Conservation (phyloP, 1,139 yeast genomes). For the Debaryomyces singareniensis region DNA sequence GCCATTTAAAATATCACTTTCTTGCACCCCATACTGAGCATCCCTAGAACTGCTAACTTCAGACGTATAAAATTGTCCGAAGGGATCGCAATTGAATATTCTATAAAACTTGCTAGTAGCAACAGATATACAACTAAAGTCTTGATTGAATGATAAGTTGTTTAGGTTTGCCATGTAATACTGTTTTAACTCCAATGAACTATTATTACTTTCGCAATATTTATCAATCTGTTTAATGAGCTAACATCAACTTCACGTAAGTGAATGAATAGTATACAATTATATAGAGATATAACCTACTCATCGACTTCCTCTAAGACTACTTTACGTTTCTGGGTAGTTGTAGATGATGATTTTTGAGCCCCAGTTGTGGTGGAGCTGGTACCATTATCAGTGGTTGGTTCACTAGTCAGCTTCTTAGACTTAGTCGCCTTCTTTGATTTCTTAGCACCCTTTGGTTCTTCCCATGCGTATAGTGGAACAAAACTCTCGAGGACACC, state of each 20-base stretch:
- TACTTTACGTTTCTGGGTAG: constrained; percentile 23
- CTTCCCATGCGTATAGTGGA: constrained; percentile 88
- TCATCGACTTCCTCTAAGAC: constrained; percentile 46
- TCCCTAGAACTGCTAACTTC: neutral
- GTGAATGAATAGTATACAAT: no score
- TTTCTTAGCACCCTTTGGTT: constrained; percentile 28
- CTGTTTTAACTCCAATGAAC: no score
- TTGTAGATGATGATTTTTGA: constrained; percentile 8
- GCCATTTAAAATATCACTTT: constrained; percentile 6
- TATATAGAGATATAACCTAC: constrained; percentile 8
- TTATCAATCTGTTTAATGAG: no score
- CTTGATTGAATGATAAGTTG: constrained; percentile 40
- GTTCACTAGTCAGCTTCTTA: constrained; percentile 2
- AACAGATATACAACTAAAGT: constrained; percentile 34
- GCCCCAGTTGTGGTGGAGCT: constrained; percentile 7
- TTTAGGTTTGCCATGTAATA: constrained; percentile 19
- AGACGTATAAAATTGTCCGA: constrained; percentile 38
- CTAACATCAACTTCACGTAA: no score
- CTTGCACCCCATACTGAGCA: constrained; percentile 17
- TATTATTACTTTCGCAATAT: no score
- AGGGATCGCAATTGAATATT: constrained; percentile 43
- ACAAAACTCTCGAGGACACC: constrained; percentile 89
- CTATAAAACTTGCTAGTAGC: constrained; percentile 28
- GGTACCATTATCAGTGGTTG: constrained; percentile 3
- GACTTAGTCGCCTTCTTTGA: constrained; percentile 13